Base-by-base conservation (phyloP, 1,284 basidiomycete species). In the Athelia psychrophila region DNA sequence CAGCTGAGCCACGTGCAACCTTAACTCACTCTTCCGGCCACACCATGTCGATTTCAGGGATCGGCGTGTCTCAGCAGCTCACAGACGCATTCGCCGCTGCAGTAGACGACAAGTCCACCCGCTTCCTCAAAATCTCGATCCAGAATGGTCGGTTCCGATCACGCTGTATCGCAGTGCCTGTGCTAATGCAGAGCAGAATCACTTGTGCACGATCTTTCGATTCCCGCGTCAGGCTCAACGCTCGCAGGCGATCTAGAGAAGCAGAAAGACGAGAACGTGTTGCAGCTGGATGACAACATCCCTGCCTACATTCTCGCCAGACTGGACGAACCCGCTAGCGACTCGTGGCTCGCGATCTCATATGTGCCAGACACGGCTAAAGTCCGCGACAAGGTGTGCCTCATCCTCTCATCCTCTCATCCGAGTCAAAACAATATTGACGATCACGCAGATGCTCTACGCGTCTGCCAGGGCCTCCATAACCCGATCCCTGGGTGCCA, bases 381-480 rank as follows among this genome's bases (percentile, higher is more conserved):
- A 68, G 78, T 91, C 51, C 76, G 86, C 64, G 84, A 90, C 68
- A 92, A 92, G 80, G 90, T 84, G 59, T 51, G 64, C 53, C 16
- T 24, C 44, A 3, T 20, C 48, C 35, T 38, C 20, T 44, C 48
- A 18, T 12, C 24, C 3, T 45, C 23, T 16, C 30, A 35, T 2
- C 16, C 40, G 2, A 19, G n/a, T n/a, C 25, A 9, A 51, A 33
- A 20, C 25, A 44, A 40, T 45, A 35, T 50, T 35, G 16, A 23
- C 13, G 48, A 44, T 6, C 50, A 32, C n/a, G 33, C 55, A 96
- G 89, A 96, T 95, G 93, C 75, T 96, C 24, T 95, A 95, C 67
- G 93, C 93, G n/a, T 88, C 92, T 1, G 86, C 88, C 1, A 83
- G 92, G 48, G 76, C 79, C 23, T 81, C 86, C 6, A 76, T 95